These are phyloP conservation scores for Candida pseudocylindracea DNA, from an alignment of 1,139 yeast species.

Conservation along the genomic window DNA sequence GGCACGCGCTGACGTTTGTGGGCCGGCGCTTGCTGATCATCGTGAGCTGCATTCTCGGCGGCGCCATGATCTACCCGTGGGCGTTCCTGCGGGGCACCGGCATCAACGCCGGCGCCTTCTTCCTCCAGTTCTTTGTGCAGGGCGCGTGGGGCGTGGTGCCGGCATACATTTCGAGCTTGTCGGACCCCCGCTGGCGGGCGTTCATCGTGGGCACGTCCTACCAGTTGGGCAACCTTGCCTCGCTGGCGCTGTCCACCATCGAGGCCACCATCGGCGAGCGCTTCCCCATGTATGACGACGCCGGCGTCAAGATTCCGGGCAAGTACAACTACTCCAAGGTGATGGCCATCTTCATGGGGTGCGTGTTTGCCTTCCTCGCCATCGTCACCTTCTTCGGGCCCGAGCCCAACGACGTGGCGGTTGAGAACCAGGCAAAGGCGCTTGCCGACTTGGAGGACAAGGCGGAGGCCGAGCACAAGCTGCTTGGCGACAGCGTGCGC, in stretches of 20 bases:
- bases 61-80: conserved; percentile 50
- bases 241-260: conserved; percentile 69
- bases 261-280: conserved; percentile 53
- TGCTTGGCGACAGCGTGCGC: too few species aligned
- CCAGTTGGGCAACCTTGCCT: conserved; percentile 68
- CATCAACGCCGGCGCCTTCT: conserved; percentile 59
- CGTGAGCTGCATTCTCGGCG: conserved; percentile 44
- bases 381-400: conserved; percentile 49
- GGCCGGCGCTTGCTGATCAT: conserved; percentile 36
- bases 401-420: conserved; percentile 11
- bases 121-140: conserved; percentile 62
- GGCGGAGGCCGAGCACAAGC: too few species aligned
- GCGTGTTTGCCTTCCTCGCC: conserved; percentile 44
- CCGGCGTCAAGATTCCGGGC: conserved; percentile 3
- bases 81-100: conserved; percentile 31
- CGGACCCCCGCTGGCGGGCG: conserved; percentile 57
- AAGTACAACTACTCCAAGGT: conserved; percentile 19
- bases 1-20: conserved; percentile 33
- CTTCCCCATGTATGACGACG: conserved; percentile 22
- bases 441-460: too few species aligned
- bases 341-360: conserved; percentile 69
- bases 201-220: conserved; percentile 57
- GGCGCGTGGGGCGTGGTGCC: conserved; percentile 86
- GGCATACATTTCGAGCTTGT: conserved; percentile 50
- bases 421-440: too few species aligned